Evolutionary conservation across 2,329 filamentous ascomycete species (phyloP), one percentile per base, ranked within the genome.

Genomic region (Scytalidium lignicola): DNA sequence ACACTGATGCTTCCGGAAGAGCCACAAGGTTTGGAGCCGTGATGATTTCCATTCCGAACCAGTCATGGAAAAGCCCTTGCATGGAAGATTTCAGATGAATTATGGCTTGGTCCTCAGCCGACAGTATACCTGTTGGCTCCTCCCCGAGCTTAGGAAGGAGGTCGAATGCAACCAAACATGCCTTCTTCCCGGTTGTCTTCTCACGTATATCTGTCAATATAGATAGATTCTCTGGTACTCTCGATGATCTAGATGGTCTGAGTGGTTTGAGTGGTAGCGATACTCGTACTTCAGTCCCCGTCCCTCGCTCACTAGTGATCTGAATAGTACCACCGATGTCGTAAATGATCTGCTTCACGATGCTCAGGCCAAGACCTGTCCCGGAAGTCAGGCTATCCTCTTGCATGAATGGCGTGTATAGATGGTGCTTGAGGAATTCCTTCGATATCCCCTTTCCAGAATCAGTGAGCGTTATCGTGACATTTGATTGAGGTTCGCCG

Each of bases 391-490:
- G 66, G 0, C 73, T 70, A 49, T 84, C 78, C 58, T 86, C 83
- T 55, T 86, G 83, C 0, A 73, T 68, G 52, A 85, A 85, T 0
- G 82, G 80, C 0, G 77, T 78, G 56, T 81, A 86, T 0, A 86
- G 65, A 15, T 76, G 74, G 13, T 77, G 76, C 18, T 77, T 73
- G 47, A 84, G 67, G 55, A 82, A 86, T 19, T 83, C 78, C 29
- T 76, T 71, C 0, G 76, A 79, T 54, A 86, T 86, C 8, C 83
- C 83, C 52, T 78, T 78, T 1, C 83, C 83, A 1, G 80, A 82
- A 60, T 87, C 83, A 0, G 72, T 71, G 9, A 86, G 74, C 0
- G 70, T 77, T 22, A 80, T 58, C 4, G 65, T 19, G 1, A 67
- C 44, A 51, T 41, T 56, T 15, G 55, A 50, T 32, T 52, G 50